A percentile compares a stretch with the other conserved stretches of the same genome.
Evolutionary conservation across 352 stramenopile genomes (phyloP).

Genomic region (Globisporangium recalcitrans): DNA sequence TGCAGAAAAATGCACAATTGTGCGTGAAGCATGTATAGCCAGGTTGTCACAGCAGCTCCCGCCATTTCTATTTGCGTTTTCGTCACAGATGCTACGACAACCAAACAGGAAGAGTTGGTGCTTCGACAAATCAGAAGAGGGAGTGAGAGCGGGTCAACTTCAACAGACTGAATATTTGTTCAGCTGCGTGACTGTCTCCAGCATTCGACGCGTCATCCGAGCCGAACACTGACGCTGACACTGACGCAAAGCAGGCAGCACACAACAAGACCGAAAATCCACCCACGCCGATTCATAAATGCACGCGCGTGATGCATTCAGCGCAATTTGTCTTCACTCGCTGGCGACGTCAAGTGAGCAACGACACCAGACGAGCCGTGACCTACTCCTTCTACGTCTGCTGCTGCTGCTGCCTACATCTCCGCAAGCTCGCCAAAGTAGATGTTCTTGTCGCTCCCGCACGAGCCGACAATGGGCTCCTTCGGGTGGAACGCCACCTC

Average conservation of each 20-base stretch:
- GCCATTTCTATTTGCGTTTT: background rate
- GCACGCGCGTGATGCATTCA: background rate
- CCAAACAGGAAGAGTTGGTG: background rate
- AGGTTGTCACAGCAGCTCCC: too few species aligned
- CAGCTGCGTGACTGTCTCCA: background rate
- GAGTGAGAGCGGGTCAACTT: constrained; percentile 5
- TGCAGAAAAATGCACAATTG: too few species aligned
- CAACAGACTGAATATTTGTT: constrained; percentile 7
- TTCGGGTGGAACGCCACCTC: constrained; percentile 88
- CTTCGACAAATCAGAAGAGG: background rate
- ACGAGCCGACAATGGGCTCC: constrained; percentile 82
- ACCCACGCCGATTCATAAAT: background rate
- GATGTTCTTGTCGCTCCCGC: constrained; percentile 83
- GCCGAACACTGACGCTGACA: background rate
- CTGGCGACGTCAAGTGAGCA: background rate
- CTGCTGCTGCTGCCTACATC: constrained; percentile 21
- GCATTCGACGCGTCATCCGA: background rate
- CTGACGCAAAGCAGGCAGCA: background rate
- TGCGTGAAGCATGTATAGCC: too few species aligned
- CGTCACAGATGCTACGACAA: background rate
- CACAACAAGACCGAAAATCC: background rate
- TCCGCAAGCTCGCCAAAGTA: constrained; percentile 75
- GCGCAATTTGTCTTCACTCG: background rate
- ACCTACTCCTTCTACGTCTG: background rate
- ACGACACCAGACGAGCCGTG: background rate